Evolutionary conservation across 768 basidiomycete species (phyloP), one percentile per base, ranked within the genome.

Genomic region (Lentinula lateritia): DNA sequence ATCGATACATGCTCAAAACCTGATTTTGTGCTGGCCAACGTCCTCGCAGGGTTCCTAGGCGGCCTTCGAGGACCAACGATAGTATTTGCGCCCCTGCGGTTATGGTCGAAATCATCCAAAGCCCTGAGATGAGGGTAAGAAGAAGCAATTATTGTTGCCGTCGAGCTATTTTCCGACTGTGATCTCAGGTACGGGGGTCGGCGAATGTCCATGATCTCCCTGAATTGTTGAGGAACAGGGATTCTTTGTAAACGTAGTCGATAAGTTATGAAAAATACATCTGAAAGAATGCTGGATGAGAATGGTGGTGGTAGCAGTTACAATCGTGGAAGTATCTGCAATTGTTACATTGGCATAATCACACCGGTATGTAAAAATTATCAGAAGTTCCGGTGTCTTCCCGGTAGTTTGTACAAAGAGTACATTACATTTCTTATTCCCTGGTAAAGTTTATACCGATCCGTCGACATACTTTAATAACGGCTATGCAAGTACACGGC

Each of bases 11-110:
- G 58, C n/a, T 18, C 16, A 43, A 34, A 36, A 4, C 23, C 57
- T 20, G 50, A 28, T 34, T 52, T 50, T 43, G 46, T 50, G 34
- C 5, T 6, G 6, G n/a, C 20, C 13, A 50, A 16, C 8, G 50
- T 18, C 48, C 61, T 56, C 8, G 61, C 61, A 46, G 61, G 61
- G 52, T 62, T 62, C 10, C 61, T 13, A 15, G 55, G 54, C 10
- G 61, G 61, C 18, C 61, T 56, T 58, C 45, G 45, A 34, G 61
- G 61, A 23, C 41, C 13, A 42, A 48, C 0, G 10, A 28, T 4
- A 58, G 32, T 20, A 13, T 45, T 50, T 20, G 58, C 16, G n/a
- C 8, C 45, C 32, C 52, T 39, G n/a, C 52, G 46, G 20, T 4
- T 9, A 60, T 42, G 41, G 10, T 38, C 42, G 7, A 42, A 23